Percentiles rank a stretch among this genome's conserved stretches.
Evolutionary conservation across 768 basidiomycete genomes (phyloP).

Genomic region (Rhodotorula toruloides): DNA sequence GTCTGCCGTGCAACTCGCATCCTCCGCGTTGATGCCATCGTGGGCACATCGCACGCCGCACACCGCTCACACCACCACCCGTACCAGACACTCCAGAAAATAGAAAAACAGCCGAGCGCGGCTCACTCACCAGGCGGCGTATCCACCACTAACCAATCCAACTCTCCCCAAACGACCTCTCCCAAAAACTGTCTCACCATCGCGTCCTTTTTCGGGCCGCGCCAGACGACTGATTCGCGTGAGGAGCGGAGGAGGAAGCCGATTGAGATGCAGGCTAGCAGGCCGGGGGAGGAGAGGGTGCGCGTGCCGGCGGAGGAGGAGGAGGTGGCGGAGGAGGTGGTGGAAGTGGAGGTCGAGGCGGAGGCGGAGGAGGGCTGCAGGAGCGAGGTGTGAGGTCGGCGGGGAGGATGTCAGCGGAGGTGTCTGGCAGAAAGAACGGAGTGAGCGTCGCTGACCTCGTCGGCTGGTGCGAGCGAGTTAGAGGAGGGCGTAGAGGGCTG

Average conservation of each 20-base stretch:
- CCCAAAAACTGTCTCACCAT: slow-evolving; percentile 94
- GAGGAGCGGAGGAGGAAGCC: slow-evolving; percentile 86
- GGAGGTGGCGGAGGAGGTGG: neutral
- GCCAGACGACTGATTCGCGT: slow-evolving; percentile 92
- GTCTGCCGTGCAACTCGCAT: neutral
- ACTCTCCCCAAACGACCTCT: slow-evolving; percentile 89
- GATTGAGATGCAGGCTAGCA: slow-evolving; percentile 88
- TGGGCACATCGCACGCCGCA: too few relatives aligned
- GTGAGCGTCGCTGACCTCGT: too few relatives aligned
- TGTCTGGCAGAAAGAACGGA: too few relatives aligned
- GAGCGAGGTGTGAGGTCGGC: neutral
- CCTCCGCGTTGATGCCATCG: too few relatives aligned
- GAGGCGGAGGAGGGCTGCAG: neutral
- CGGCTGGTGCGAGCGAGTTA: too few relatives aligned
- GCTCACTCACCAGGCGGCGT: slow-evolving; percentile 80
- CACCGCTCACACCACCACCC: too few relatives aligned
- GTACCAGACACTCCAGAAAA: too few relatives aligned
- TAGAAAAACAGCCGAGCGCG: neutral
- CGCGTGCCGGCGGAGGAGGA: neutral
- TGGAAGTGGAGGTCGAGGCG: neutral
- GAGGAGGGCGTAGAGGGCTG: too few relatives aligned
- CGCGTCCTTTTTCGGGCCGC: slow-evolving; percentile 96
- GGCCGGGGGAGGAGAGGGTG: neutral
- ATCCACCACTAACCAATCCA: slow-evolving; percentile 88
- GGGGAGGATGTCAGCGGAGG: neutral